phyloP scores from a whole-genome alignment of 768 basidiomycete species.

The Mycena floridula region DNA sequence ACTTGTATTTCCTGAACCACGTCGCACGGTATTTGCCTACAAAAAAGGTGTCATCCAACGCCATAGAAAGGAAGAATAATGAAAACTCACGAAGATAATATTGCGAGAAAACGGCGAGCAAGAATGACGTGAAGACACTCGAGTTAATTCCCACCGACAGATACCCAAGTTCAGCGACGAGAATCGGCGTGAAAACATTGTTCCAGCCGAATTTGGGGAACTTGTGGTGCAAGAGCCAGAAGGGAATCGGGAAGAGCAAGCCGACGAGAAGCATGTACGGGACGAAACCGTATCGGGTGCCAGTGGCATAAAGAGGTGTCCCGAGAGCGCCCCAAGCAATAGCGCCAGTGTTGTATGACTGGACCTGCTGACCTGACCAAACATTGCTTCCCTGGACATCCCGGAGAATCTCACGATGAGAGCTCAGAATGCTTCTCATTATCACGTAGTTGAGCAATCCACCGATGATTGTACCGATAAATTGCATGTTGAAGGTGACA shows the following conservation, averaged over 20 bases:
- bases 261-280: constrained; percentile 39
- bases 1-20: constrained; percentile 32
- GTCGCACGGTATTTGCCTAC: constrained; percentile 21
- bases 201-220: constrained; percentile 43
- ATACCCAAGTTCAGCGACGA: constrained; percentile 16
- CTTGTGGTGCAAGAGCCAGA: constrained; percentile 40
- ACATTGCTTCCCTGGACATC: constrained; percentile 45
- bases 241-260: constrained; percentile 43
- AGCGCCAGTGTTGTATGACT: constrained; percentile 44
- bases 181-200: constrained; percentile 32
- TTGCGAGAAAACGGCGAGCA: constrained; percentile 25
- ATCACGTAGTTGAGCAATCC: constrained; percentile 44
- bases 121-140: constrained; percentile 14
- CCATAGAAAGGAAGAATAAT: constrained; percentile 9
- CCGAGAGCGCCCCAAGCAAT: constrained; percentile 53
- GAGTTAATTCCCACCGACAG: constrained; percentile 38
- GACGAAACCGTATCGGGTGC: constrained; percentile 41
- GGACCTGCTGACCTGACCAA: constrained; percentile 50
- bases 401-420: constrained; percentile 33
- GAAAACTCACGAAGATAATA: constrained; percentile 32
- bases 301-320: constrained; percentile 37
- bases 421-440: constrained; percentile 33
- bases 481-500: constrained; percentile 49
- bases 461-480: constrained; percentile 48
- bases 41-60: neutral